phyloP scores from a whole-genome alignment of 305 asterid species.

The Fraxinus platypoda region DNA sequence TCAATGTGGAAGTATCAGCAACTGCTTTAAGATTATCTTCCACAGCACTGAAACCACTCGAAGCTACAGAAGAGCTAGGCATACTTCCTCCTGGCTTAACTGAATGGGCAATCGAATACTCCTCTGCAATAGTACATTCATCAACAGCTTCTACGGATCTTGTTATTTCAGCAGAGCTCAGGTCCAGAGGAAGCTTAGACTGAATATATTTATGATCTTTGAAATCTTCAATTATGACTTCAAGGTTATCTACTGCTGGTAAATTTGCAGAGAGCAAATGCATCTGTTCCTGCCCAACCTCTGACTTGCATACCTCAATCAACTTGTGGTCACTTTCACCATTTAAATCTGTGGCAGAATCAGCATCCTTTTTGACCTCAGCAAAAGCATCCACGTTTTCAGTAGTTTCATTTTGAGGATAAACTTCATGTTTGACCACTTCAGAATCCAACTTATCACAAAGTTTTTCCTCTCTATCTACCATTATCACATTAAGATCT shows the following conservation, averaged over 20 bases:
- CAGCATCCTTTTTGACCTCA: constrained; percentile 26
- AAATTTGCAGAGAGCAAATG: constrained; percentile 20
- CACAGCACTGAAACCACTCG: constrained; percentile 28
- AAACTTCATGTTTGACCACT: constrained; percentile 27
- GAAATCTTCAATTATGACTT: constrained; percentile 23
- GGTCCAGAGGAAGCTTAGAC: constrained; percentile 32
- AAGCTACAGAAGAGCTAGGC: constrained; percentile 20
- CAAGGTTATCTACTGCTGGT: constrained; percentile 23
- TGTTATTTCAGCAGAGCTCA: constrained; percentile 29
- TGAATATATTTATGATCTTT: constrained; percentile 25
- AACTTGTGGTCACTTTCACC: constrained; percentile 5
- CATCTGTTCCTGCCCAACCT: constrained; percentile 12
- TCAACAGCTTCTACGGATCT: constrained; percentile 23
- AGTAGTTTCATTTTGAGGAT: constrained; percentile 29
- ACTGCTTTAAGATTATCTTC: constrained; percentile 25
- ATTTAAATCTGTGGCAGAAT: not conserved
- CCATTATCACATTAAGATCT: constrained; percentile 19
- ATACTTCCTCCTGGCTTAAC: constrained; percentile 28
- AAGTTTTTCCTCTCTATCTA: constrained; percentile 25
- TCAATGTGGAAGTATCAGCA: constrained; percentile 16
- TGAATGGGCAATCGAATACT: constrained; percentile 10
- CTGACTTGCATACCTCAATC: constrained; percentile 14
- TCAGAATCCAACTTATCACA: constrained; percentile 29
- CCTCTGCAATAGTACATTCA: constrained; percentile 24
- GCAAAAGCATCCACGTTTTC: constrained; percentile 23